A percentile compares a stretch with the other conserved stretches of the same genome.
These are phyloP conservation scores for Senna tora DNA, from an alignment of 306 rosid genomes.

Conservation along the genomic window DNA sequence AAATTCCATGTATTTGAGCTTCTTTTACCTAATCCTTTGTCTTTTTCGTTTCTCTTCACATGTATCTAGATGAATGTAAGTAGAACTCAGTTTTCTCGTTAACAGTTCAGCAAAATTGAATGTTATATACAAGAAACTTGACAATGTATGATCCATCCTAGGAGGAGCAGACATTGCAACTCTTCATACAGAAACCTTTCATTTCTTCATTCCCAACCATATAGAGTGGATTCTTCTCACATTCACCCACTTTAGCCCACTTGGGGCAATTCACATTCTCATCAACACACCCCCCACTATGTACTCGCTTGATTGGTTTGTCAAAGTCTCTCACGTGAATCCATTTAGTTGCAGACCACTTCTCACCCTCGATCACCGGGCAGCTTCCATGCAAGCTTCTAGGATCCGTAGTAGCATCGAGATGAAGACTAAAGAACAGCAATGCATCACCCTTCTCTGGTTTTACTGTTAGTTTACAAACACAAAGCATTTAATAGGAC, in stretches of 20 bases:
- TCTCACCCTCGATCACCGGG: slow-evolving; percentile 92
- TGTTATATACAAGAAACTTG: slow-evolving; percentile 51
- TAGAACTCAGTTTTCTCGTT: neutral
- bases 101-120: slow-evolving; percentile 28
- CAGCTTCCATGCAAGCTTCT: slow-evolving; percentile 91
- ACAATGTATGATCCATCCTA: neutral
- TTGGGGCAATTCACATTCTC: slow-evolving; percentile 58
- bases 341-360: slow-evolving; percentile 99
- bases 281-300: slow-evolving; percentile 54
- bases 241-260: slow-evolving; percentile 90
- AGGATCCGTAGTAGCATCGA: slow-evolving; percentile 60
- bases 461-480: slow-evolving; percentile 59
- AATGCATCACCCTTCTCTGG: slow-evolving; percentile 87
- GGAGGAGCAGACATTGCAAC: slow-evolving; percentile 69
- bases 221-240: slow-evolving; percentile 73
- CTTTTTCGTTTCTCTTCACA: neutral
- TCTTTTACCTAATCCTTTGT: neutral
- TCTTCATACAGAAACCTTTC: slow-evolving; percentile 83
- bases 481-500: neutral
- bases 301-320: slow-evolving; percentile 25
- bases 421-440: slow-evolving; percentile 94
- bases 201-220: slow-evolving; percentile 70
- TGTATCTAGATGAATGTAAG: neutral
- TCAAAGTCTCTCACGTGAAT: slow-evolving; percentile 79
- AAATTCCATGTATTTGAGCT: neutral